Conservation (phyloP, 306 rosid genomes). For the Lagenaria siceraria region DNA sequence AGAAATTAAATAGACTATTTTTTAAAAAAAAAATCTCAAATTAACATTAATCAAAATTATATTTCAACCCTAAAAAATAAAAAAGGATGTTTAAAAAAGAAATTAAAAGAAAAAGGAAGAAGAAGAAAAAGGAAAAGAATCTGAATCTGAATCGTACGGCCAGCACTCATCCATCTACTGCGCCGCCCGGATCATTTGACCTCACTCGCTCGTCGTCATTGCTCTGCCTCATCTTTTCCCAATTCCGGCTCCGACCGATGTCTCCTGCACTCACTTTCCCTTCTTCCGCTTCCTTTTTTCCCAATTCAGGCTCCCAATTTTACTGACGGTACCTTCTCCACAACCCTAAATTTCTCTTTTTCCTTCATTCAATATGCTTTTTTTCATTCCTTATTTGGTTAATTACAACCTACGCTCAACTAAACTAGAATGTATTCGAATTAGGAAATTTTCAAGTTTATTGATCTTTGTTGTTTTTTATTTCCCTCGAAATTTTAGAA, state of each 20-base stretch:
- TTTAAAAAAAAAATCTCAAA: too few species aligned
- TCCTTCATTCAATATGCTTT: neutral
- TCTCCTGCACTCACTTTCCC: neutral
- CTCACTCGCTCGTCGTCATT: neutral
- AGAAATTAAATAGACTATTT: too few species aligned
- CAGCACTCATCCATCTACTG: neutral
- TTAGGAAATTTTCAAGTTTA: neutral
- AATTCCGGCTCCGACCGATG: constrained; percentile 4
- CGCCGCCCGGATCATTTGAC: neutral
- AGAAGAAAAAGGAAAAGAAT: neutral
- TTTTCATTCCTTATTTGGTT: neutral
- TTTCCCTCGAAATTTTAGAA: neutral
- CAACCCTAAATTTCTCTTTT: constrained; percentile 12
- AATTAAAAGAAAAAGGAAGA: too few species aligned
- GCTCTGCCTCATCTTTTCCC: neutral
- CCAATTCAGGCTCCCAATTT: neutral
- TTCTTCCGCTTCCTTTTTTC: neutral
- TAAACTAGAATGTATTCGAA: neutral
- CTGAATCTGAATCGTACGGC: constrained; percentile 1
- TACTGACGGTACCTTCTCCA: neutral
- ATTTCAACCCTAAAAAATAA: too few species aligned
- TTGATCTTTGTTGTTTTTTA: neutral
- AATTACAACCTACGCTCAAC: neutral
- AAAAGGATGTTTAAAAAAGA: too few species aligned
- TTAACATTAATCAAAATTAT: too few species aligned